Evolutionary conservation across 768 basidiomycete genomes (phyloP).

Genomic region (Russula compacta): DNA sequence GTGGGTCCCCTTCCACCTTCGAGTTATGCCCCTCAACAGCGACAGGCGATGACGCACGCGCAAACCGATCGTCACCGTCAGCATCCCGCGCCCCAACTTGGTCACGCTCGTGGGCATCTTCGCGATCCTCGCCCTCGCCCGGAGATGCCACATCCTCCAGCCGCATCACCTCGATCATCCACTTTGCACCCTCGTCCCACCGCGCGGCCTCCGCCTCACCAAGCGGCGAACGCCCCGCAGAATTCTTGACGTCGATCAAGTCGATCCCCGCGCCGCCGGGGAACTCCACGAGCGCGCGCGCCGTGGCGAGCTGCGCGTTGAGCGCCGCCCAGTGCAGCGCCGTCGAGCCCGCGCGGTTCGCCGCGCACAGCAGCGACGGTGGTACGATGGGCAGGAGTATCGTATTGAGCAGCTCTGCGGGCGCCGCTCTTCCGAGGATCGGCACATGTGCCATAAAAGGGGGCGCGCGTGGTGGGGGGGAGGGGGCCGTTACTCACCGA

Average conservation of each 20-base stretch:
- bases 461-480: neutral
- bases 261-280: constrained; percentile 50
- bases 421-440: constrained; percentile 36
- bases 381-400: constrained; percentile 53
- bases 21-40: too few species aligned
- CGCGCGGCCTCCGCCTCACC: constrained; percentile 72
- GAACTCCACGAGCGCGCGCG: constrained; percentile 50
- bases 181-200: constrained; percentile 79
- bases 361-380: constrained; percentile 45
- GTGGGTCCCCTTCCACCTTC: too few species aligned
- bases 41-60: too few species aligned
- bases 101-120: constrained; percentile 41
- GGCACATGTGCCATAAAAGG: constrained; percentile 20
- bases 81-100: neutral
- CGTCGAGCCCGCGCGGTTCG: constrained; percentile 70
- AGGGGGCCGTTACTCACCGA: constrained; percentile 40
- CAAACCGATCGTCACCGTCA: too few species aligned
- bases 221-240: constrained; percentile 64
- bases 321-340: constrained; percentile 88
- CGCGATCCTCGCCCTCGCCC: constrained; percentile 43
- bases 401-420: constrained; percentile 60
- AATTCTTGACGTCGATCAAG: constrained; percentile 70
- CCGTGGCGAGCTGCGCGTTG: constrained; percentile 63
- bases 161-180: constrained; percentile 76
- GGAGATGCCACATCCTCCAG: constrained; percentile 42